phyloP scores from a whole-genome alignment of 1,284 basidiomycete genomes.

The Moesziomyces aphidis region DNA sequence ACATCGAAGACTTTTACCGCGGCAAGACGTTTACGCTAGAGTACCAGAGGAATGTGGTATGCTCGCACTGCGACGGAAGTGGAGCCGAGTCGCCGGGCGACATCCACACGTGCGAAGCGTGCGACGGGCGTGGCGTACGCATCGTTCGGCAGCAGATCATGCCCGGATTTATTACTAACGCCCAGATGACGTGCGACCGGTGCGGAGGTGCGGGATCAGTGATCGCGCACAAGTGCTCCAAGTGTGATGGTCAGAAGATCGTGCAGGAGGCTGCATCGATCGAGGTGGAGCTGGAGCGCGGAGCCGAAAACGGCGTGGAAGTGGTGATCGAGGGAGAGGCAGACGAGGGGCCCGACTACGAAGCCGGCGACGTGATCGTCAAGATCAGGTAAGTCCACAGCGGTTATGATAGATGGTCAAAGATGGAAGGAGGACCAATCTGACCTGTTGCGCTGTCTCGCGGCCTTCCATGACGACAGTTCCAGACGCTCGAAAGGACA shows the following conservation, averaged over 20 bases:
- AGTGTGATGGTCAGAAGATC: constrained; percentile 61
- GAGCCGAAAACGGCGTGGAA: constrained; percentile 59
- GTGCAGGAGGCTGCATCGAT: constrained; percentile 55
- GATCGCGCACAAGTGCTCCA: constrained; percentile 56
- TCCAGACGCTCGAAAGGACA: constrained; percentile 46
- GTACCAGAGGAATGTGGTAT: constrained; percentile 61
- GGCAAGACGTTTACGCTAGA: constrained; percentile 57
- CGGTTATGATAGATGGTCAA: not conserved
- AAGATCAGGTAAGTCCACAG: constrained; percentile 43
- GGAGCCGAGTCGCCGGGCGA: constrained; percentile 62
- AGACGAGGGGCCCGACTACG: constrained; percentile 63
- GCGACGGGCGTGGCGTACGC: constrained; percentile 59
- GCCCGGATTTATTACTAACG: constrained; percentile 66
- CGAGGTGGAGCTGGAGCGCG: constrained; percentile 62
- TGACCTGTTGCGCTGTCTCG: not conserved
- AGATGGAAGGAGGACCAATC: not conserved
- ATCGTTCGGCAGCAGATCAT: constrained; percentile 67
- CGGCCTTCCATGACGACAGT: constrained; percentile 1
- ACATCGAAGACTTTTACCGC: constrained; percentile 60
- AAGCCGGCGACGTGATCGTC: constrained; percentile 65
- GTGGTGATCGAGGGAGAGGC: constrained; percentile 61
- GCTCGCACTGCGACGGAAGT: constrained; percentile 63
- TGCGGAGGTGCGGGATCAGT: constrained; percentile 60
- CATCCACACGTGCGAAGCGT: constrained; percentile 61
- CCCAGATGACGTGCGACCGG: constrained; percentile 59